These are phyloP conservation scores for Linum usitatissimum DNA, from an alignment of 345 rosid species.

Conservation along the genomic window DNA sequence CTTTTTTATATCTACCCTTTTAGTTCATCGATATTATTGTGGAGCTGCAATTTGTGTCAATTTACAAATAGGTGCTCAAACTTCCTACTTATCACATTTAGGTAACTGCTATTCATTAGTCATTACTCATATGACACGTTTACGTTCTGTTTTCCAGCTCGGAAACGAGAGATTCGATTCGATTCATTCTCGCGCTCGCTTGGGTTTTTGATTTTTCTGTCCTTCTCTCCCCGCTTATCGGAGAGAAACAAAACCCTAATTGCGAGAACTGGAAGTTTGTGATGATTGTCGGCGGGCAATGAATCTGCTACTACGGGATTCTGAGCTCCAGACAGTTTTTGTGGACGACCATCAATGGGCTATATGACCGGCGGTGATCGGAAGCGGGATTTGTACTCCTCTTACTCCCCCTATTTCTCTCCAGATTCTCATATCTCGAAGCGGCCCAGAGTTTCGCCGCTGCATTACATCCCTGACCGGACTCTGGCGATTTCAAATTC, in stretches of 20 bases:
- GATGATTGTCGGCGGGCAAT: neutral
- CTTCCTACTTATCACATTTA: too few species aligned
- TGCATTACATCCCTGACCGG: conserved; percentile 23
- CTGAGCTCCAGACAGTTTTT: neutral
- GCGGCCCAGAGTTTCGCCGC: conserved; percentile 40
- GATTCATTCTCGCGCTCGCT: too few species aligned
- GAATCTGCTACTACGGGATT: neutral
- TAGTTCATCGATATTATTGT: too few species aligned
- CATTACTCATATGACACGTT: too few species aligned
- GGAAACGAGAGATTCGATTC: too few species aligned
- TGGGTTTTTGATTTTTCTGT: too few species aligned
- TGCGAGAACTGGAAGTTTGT: neutral
- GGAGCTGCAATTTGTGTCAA: too few species aligned
- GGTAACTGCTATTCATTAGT: too few species aligned
- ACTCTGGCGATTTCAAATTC: conserved; percentile 27
- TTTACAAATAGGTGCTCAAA: too few species aligned
- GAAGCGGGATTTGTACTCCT: neutral
- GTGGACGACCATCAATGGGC: neutral
- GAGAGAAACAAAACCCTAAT: neutral
- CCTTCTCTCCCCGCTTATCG: too few species aligned
- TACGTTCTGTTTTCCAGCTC: too few species aligned
- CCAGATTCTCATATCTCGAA: conserved; percentile 40
- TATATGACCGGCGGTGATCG: neutral
- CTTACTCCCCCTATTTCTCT: conserved; percentile 6
- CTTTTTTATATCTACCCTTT: too few species aligned